Conservation (phyloP, 768 basidiomycete species). For the Antrodiella citrinella region DNA sequence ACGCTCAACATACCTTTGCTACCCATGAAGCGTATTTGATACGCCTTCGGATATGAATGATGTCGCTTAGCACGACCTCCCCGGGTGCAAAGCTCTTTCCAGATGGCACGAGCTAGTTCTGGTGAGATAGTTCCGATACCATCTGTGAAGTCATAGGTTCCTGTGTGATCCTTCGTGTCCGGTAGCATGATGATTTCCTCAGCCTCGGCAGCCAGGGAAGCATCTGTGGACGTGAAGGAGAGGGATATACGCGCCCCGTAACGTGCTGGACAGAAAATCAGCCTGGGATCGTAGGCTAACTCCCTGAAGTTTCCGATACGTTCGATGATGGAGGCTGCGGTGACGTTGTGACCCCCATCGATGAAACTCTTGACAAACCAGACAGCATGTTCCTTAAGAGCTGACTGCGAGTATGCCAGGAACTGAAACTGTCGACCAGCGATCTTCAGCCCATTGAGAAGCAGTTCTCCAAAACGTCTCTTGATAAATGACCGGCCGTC, state of each 20-base stretch:
- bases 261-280: conserved; percentile 58
- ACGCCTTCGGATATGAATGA: conserved; percentile 37
- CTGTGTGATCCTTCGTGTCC: conserved; percentile 35
- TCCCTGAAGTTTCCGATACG: conserved; percentile 47
- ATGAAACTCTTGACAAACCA: conserved; percentile 61
- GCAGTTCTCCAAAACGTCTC: conserved; percentile 37
- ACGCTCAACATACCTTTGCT: conserved; percentile 62
- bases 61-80: conserved; percentile 28
- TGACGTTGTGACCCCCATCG: conserved; percentile 21
- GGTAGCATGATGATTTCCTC: conserved; percentile 32
- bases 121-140: conserved; percentile 60
- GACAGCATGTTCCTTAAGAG: conserved; percentile 47
- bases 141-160: conserved; percentile 52
- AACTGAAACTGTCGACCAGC: conserved; percentile 51
- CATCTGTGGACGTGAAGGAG: conserved; percentile 69
- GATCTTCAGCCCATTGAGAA: conserved; percentile 40
- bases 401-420: conserved; percentile 68
- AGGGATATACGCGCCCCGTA: conserved; percentile 68
- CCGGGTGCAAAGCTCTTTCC: conserved; percentile 30
- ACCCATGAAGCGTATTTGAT: conserved; percentile 55
- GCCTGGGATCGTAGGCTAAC: conserved; percentile 33
- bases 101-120: conserved; percentile 43
- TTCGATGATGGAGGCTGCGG: conserved; percentile 43
- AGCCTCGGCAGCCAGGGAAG: conserved; percentile 35
- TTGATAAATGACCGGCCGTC: conserved; percentile 44